Base-by-base conservation (phyloP, 148 eudicot genomes). In the Diospyros lotus region DNA sequence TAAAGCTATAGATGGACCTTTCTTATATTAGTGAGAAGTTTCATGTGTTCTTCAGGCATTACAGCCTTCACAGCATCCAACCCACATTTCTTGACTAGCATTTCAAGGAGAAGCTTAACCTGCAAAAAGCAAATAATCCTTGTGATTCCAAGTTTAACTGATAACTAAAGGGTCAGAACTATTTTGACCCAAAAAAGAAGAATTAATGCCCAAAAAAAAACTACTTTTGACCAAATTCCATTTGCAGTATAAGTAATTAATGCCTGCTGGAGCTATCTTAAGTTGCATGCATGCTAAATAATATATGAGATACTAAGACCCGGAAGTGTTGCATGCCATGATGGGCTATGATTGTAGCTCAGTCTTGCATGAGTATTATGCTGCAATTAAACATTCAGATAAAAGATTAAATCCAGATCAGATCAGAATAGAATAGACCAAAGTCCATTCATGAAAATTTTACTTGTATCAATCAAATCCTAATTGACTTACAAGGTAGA, bases 11-110 rank as follows among this genome's bases (percentile, higher is more conserved):
- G 45, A 68, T 58, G 61, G 56, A 95, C 98, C 99, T 93, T 95
- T 74, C 98, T 82, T 77, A 95, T 93, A 75, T 95, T 93, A 15
- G 97, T 95, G 66, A 95, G 99, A 50, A 95, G 98, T 81, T 91
- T 95, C 93, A 88, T 83, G 73, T 95, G 98, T 68, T 93, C 98
- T 84, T 89, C 97, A 73, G 99, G 98, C 98, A 93, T 89, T 63
- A 95, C 97, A 78, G 88, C 91, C 83, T 87, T 95, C 64, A 93
- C 93, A 66, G 99, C 94, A 73, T 93, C 97, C 66, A 95, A 70
- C 55, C 99, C 99, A 79, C 99, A 95, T 87, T 91, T 95, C 80
- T 86, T 95, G 76, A 95, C 89, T 18, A 95, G 94, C 98, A 95
- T 91, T 73, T 95, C 99, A 80, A 95, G 84, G 62, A 95, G 86